Base-by-base conservation (phyloP, 2,329 filamentous ascomycete species). In the Onygenales sp. region DNA sequence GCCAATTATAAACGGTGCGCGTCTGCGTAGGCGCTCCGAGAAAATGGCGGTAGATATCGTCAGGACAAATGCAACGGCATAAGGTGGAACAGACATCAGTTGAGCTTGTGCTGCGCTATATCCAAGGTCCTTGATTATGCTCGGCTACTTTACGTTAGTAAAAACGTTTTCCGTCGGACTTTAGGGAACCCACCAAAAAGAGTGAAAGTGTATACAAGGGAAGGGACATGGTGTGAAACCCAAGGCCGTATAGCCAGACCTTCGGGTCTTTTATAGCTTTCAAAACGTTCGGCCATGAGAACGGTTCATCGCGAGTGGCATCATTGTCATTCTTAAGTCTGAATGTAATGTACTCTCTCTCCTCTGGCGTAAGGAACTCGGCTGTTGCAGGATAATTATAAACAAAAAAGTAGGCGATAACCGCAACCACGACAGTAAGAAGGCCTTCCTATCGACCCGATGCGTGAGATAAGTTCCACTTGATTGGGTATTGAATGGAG, bases 221-320 rank as follows among this genome's bases (percentile, higher is more conserved):
- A 75, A 90, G 67, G 53, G 81, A 85, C 75, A 88, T 82, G 4
- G 84, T 87, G 63, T 89, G 85, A 60, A 87, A 88, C 0, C 77
- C 80, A 0, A 87, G 65, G 0, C 84, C 83, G 58, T 90, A 90
- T 0, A 90, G 74, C 83, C 82, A 88, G 61, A 83, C 83, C 62
- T 84, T 88, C 1, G 80, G 79, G 59, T 91, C 84, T 11, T 75
- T 79, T 42, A 88, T 65, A 0, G 86, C 86, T 14, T 79, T 73
- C 27, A 67, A 53, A 0, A 90, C 86, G 17, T 83, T 82, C 0
- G 59, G 65, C 87, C 87, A 91, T 3, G 71, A 78, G 61, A 91
- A 90, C 0, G 70, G 63, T 58, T 92, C 87, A 47, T 84, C 72
- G 4, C 83, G 78, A 0, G 82, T 87, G 0, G 85, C 82, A 61